Percentiles rank a stretch among this genome's conserved stretches.
Conservation (phyloP, 208 protist genomes). For the Leishmania mexicana region DNA sequence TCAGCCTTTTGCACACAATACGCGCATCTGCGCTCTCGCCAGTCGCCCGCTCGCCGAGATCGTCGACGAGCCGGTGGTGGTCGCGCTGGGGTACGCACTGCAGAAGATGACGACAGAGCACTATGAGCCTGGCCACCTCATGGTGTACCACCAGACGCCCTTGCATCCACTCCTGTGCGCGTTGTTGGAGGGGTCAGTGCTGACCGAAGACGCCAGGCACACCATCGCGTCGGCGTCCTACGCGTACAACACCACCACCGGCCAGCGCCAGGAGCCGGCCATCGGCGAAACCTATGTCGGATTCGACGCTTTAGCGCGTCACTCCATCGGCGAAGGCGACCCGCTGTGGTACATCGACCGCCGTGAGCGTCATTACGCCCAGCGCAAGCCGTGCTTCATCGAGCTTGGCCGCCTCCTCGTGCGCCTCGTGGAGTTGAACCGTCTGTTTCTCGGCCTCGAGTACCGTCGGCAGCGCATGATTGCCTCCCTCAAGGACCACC, state of each 20-base stretch:
- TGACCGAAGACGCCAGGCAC: constrained; percentile 61
- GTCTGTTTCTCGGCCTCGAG: constrained; percentile 73
- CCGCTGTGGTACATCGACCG: constrained; percentile 46
- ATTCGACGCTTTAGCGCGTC: constrained; percentile 42
- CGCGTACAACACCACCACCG: constrained; percentile 73
- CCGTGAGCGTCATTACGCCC: constrained; percentile 35
- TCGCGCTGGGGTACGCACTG: constrained; percentile 69
- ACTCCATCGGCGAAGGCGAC: constrained; percentile 68
- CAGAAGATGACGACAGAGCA: constrained; percentile 75
- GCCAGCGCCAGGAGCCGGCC: constrained; percentile 64
- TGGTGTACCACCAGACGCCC: constrained; percentile 81
- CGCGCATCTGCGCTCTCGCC: constrained; percentile 64
- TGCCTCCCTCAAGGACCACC: constrained; percentile 53
- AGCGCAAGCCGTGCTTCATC: constrained; percentile 85
- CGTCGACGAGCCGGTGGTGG: constrained; percentile 68
- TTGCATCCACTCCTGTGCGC: constrained; percentile 77
- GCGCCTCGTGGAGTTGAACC: constrained; percentile 79
- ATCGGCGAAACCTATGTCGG: constrained; percentile 68
- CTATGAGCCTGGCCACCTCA: constrained; percentile 76
- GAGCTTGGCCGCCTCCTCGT: constrained; percentile 82
- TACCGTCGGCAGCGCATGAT: constrained; percentile 69
- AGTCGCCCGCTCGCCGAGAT: constrained; percentile 48
- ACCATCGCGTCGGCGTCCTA: constrained; percentile 57
- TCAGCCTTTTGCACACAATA: constrained; percentile 84
- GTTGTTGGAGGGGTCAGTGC: constrained; percentile 59